Base-by-base conservation (phyloP, 257 asterid genomes). In the Gentiana macrophylla region DNA sequence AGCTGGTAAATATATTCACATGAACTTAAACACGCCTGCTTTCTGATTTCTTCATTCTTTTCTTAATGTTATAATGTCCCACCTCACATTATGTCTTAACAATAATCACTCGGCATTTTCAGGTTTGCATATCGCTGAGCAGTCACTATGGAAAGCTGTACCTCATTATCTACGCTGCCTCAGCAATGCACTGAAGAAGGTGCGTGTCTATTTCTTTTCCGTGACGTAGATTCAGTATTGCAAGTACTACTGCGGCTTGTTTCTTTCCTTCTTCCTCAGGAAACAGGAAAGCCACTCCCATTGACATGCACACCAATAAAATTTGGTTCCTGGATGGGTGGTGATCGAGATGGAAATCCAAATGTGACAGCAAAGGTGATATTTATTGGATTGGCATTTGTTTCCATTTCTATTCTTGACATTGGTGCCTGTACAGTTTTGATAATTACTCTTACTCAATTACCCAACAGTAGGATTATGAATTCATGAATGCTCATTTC, bases 271-370 rank as follows among this genome's bases (percentile, higher is more conserved):
- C 46, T 72, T 36, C 60, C 66, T 60, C 86, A 91, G 98, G 95
- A 87, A 67, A 83, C 96, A 50, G 96, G 98, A 68, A 82, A 56
- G 71, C 83, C 95, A 51, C 93, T 91, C 63, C 98, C 96, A 52
- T 67, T 87, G 84, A 87, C 95, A 46, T 79, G 95, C 81, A 91
- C 98, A 44, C n/a, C n/a, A n/a, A n/a, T n/a, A n/a, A n/a, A n/a
- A n/a, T n/a, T n/a, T n/a, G n/a, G n/a, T n/a, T n/a, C 98, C 98
- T 91, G 98, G 96, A 91, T 87, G 94, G 98, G 98, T n/a, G 98
- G 96, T 33, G 98, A 91, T 75, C 84, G 96, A 65, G 96, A 91
- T 78, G 98, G 98, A 72, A 91, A 91, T 73, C 98, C 96, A 65
- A 91, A 84, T 62, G 98, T 91, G 69, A 91, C 98, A 3, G 82